Evolutionary conservation across 495 filamentous ascomycete genomes (phyloP).

Genomic region (Penicillium argentinense): DNA sequence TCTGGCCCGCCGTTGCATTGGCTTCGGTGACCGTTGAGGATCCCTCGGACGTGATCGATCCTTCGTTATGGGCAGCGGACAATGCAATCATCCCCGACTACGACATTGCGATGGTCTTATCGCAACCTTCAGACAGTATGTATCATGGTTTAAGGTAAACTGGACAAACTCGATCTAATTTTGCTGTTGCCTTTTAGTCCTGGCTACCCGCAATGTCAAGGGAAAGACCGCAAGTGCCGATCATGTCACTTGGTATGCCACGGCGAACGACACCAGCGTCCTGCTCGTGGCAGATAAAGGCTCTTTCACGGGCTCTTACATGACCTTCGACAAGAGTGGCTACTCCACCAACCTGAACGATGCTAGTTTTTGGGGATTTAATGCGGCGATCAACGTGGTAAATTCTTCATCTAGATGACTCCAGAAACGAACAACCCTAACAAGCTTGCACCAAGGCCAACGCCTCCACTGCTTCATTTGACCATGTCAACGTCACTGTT

Average conservation of each 20-base stretch:
- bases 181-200: no score
- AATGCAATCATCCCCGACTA: slow-evolving; percentile 17
- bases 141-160: no score
- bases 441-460: no score
- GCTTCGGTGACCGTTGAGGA: slow-evolving; percentile 14
- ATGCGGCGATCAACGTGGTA: slow-evolving; percentile 20
- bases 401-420: not conserved
- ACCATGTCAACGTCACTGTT: slow-evolving; percentile 13
- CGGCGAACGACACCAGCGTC: slow-evolving; percentile 21
- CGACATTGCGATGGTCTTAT: slow-evolving; percentile 4
- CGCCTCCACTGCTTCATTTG: slow-evolving; percentile 11
- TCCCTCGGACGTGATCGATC: slow-evolving; percentile 15
- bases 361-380: slow-evolving; percentile 21
- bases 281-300: slow-evolving; percentile 10
- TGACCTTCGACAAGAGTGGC: slow-evolving; percentile 14
- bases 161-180: no score
- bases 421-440: no score
- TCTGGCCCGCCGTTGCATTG: slow-evolving; percentile 10
- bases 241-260: slow-evolving; percentile 14
- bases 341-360: slow-evolving; percentile 16
- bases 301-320: slow-evolving; percentile 10
- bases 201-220: slow-evolving; percentile 8
- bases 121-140: slow-evolving; percentile 11
- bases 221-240: slow-evolving; percentile 3
- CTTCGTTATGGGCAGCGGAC: slow-evolving; percentile 6